Evolutionary conservation across 164 flowering plant species (phyloP).

Genomic region (Nymphaea colorata): DNA sequence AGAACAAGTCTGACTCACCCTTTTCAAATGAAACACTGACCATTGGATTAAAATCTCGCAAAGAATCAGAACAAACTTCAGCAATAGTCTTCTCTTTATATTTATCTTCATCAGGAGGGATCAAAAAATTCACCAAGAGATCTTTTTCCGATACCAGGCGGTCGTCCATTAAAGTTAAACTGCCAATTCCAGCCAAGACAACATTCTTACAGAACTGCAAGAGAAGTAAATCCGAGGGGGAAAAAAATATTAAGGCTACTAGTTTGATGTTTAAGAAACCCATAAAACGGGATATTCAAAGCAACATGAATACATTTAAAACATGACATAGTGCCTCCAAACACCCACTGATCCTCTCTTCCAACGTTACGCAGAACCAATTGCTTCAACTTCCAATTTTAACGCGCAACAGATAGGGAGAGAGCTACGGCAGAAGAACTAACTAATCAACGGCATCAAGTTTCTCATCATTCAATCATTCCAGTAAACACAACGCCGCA

Average conservation of each 20-base stretch:
- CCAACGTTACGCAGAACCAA: too few species aligned
- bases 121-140: constrained; percentile 59
- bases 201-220: constrained; percentile 94
- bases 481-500: too few species aligned
- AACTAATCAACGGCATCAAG: too few species aligned
- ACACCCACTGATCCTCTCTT: too few species aligned
- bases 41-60: constrained; percentile 90
- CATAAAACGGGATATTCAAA: too few species aligned
- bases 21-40: constrained; percentile 71
- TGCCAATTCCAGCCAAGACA: constrained; percentile 92
- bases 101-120: constrained; percentile 46
- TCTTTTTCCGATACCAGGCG: constrained; percentile 53
- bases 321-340: too few species aligned
- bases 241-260: background rate
- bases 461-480: too few species aligned
- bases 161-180: constrained; percentile 81
- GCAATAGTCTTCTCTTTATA: constrained; percentile 52
- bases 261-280: too few species aligned
- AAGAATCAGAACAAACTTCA: constrained; percentile 78
- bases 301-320: too few species aligned
- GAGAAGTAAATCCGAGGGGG: background rate
- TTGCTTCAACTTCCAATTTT: too few species aligned
- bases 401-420: too few species aligned
- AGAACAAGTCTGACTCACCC: constrained; percentile 28
- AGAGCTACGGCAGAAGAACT: too few species aligned